Evolutionary conservation across 2,329 filamentous ascomycete species (phyloP), one percentile per base, ranked within the genome.

Genomic region (Clonostachys rosea): DNA sequence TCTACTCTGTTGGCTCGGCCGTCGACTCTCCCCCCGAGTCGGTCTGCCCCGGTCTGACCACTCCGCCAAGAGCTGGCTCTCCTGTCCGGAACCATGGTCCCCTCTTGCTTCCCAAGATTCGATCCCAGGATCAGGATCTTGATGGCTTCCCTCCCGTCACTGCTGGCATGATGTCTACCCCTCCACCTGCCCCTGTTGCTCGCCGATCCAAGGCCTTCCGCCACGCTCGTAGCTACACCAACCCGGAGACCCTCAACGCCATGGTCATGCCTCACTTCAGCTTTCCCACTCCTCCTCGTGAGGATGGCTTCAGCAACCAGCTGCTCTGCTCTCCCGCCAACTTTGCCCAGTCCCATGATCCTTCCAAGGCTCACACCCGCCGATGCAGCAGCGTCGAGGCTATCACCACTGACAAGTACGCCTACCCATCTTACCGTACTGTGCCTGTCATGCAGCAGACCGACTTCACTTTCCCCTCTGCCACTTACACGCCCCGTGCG

Each of bases 381-480:
- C 81, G 86, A 42, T 76, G 79, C 10, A 50, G 81, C 57, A 83
- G 79, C 57, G 73, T 91, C 42, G 87, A 91, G 54, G 79, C 81
- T 53, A 71, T 73, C 49, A 74, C 80, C 35, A 69, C 89, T 47
- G 82, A 78, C 56, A 84, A 83, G 54, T 92, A 84, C 67, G 86
- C 85, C 50, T 95, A 89, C 69, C 86, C 90, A n/a, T 88, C 87
- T 42, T 95, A 94, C 68, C 85, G 86, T 49, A 84, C 87, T 57
- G 76, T 90, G 64, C 85, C 87, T 40, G 66, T 75, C 40, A 52
- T 59, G 14, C 6, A 44, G 10, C 51, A 53, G 43, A 43, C 54
- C 7, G 63, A 66, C 11, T 79, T 74, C 60, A 66, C 74, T 55
- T 76, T 73, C 53, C 60, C 69, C 45, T 62, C 67, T 49, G 24